A percentile compares a stretch with the other conserved stretches of the same genome.
Conservation (phyloP, 192 early-diverging fungal genomes). For the Pilaira anomala region DNA sequence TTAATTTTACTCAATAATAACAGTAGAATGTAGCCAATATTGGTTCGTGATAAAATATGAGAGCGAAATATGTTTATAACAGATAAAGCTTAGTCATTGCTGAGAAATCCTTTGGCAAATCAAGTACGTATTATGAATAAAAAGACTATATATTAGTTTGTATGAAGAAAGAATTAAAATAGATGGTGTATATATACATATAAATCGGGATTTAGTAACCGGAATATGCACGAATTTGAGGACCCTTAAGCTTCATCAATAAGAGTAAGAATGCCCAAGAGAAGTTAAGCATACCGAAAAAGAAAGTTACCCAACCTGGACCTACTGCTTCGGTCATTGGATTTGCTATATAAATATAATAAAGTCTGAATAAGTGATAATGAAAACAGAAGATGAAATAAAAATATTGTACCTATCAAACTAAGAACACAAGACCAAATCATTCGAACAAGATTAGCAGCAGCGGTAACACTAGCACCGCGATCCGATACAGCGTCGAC, state of each 20-base stretch:
- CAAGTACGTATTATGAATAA: too few relatives aligned
- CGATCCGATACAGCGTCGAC: constrained; percentile 48
- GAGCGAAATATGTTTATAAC: too few relatives aligned
- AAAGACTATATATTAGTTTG: too few relatives aligned
- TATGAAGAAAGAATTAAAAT: too few relatives aligned
- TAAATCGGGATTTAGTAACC: constrained; percentile 25
- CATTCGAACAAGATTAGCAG: constrained; percentile 41
- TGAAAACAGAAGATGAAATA: background rate
- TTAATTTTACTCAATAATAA: too few relatives aligned
- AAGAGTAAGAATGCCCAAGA: constrained; percentile 38
- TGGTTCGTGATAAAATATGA: too few relatives aligned
- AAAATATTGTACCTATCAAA: constrained; percentile 29
- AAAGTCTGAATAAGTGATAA: constrained; percentile 2
- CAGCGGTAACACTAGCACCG: constrained; percentile 47
- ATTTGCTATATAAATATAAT: constrained; percentile 36
- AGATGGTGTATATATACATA: too few relatives aligned
- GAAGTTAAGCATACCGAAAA: constrained; percentile 44
- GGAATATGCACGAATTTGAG: constrained; percentile 35
- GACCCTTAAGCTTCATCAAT: constrained; percentile 42
- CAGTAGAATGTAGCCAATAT: too few relatives aligned
- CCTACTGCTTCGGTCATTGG: constrained; percentile 45
- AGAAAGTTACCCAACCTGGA: constrained; percentile 41
- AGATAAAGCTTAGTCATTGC: too few relatives aligned
- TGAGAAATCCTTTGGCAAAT: too few relatives aligned
- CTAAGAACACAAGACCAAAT: constrained; percentile 40